Base-by-base conservation (phyloP, 306 rosid genomes). In the Cicer arietinum region DNA sequence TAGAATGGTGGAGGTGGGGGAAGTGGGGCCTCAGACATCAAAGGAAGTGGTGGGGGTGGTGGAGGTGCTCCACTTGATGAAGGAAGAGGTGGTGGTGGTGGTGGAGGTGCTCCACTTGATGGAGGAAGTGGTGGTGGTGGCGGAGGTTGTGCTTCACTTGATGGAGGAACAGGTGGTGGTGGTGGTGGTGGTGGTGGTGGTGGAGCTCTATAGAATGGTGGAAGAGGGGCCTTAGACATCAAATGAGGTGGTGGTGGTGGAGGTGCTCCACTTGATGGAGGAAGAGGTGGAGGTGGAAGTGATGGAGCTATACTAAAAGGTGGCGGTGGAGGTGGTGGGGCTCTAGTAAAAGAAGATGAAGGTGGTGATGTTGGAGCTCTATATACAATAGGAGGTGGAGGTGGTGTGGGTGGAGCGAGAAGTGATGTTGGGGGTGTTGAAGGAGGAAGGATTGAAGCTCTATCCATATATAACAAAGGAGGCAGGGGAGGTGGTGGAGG, bases 151-250 rank as follows among this genome's bases (percentile, higher is more conserved):
- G 74, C 14, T 44, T 8, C 43, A 30, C 18, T 35, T 17, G 10
- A 37, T 48, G 71, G 13, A 48, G 37, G 40, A 30, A 37, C 67
- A 1, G 76, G 57, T 3, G 80, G 71, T 11, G 84, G 75, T 7
- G 86, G 77, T 7, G 83, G 79, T 8, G 88, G 81, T 0, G 78
- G 69, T 14, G 50, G 86, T 0, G 76, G 16, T 1, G 88, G 79
- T 1, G 77, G 25, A 5, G 67, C 39, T 18, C n/a, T 39, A 8
- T 2, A 41, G 37, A 77, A 74, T 16, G 83, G 77, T 11, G 80
- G 77, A 61, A 8, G 79, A 14, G 81, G 78, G 39, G 41, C 8
- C 41, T 51, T 42, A 58, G 53, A 83, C 56, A 43, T 6, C 39
- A 47, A 64, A 8, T 82, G 76, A 30, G 81, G 70, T n/a, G 88